Percentiles rank a stretch among this genome's conserved stretches.
phyloP scores from a whole-genome alignment of 1,284 basidiomycete species.

The Ustilago nuda region DNA sequence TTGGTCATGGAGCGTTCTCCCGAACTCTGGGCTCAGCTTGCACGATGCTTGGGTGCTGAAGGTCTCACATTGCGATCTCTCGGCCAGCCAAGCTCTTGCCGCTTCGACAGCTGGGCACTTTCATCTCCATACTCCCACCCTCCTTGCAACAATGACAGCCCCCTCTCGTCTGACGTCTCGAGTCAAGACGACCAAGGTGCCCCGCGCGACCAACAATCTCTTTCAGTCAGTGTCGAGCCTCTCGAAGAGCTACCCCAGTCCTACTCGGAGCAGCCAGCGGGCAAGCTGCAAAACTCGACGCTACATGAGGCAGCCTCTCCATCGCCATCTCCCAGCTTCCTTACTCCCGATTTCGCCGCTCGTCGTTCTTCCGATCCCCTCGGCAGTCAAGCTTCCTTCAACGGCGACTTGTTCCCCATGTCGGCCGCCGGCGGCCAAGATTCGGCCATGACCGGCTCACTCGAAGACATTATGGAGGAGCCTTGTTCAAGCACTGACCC shows the following conservation, averaged over 20 bases:
- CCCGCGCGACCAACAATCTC: neutral
- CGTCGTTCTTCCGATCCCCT: neutral
- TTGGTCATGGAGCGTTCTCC: conserved; percentile 46
- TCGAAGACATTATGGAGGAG: conserved; percentile 51
- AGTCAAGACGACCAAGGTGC: conserved; percentile 21
- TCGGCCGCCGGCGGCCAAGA: conserved; percentile 13
- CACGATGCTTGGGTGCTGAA: conserved; percentile 47
- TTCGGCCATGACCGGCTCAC: conserved; percentile 18
- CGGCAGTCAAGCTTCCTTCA: conserved; percentile 9
- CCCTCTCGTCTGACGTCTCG: conserved; percentile 22
- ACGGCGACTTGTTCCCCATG: conserved; percentile 22
- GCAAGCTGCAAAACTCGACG: conserved; percentile 26
- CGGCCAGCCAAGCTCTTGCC: conserved; percentile 15
- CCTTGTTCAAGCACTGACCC: conserved; percentile 9
- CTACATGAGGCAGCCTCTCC: conserved; percentile 15
- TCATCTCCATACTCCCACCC: conserved; percentile 14
- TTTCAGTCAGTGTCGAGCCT: conserved; percentile 37
- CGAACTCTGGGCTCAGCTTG: conserved; percentile 42
- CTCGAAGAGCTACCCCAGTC: conserved; percentile 24
- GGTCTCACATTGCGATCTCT: conserved; percentile 22
- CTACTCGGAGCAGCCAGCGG: conserved; percentile 38
- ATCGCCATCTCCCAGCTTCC: neutral
- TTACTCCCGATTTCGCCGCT: conserved; percentile 6
- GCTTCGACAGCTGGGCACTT: conserved; percentile 51
- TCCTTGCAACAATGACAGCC: conserved; percentile 18